These are phyloP conservation scores for Botryobasidium botryosum DNA, from an alignment of 768 basidiomycete genomes.

Conservation along the genomic window DNA sequence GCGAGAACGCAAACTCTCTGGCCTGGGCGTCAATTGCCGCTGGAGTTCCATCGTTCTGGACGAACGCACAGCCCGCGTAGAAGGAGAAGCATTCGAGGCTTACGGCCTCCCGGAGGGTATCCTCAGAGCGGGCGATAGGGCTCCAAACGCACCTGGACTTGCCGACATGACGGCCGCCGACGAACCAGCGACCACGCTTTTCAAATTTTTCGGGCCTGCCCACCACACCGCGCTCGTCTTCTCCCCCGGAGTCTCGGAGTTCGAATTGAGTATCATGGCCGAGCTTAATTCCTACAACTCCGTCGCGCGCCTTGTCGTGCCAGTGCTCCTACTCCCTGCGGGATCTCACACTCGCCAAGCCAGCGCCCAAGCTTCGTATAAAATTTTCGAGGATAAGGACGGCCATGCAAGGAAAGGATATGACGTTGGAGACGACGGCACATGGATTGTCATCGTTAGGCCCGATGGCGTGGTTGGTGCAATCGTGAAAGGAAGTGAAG, in stretches of 20 bases:
- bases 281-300: neutral
- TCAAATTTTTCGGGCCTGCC: conserved; percentile 21
- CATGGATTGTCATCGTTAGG: conserved; percentile 10
- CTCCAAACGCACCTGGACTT: conserved; percentile 27
- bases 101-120: conserved; percentile 9
- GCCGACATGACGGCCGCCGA: too few relatives aligned
- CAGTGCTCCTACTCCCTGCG: neutral
- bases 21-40: conserved; percentile 38
- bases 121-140: conserved; percentile 30
- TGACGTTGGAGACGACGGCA: neutral
- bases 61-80: conserved; percentile 18
- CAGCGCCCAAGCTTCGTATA: too few relatives aligned
- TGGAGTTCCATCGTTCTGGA: conserved; percentile 33
- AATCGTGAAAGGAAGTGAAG: conserved; percentile 1
- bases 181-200: conserved; percentile 21
- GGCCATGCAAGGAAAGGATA: conserved; percentile 5
- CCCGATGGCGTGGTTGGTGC: conserved; percentile 14
- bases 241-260: too few relatives aligned
- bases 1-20: too few relatives aligned
- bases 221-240: conserved; percentile 30
- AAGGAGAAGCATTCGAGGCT: conserved; percentile 11
- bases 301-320: neutral
- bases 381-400: neutral
- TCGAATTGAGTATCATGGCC: conserved; percentile 6
- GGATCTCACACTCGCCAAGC: too few relatives aligned